These are phyloP conservation scores for Crithidia thermophila DNA, from an alignment of 208 protist species.

Conservation along the genomic window DNA sequence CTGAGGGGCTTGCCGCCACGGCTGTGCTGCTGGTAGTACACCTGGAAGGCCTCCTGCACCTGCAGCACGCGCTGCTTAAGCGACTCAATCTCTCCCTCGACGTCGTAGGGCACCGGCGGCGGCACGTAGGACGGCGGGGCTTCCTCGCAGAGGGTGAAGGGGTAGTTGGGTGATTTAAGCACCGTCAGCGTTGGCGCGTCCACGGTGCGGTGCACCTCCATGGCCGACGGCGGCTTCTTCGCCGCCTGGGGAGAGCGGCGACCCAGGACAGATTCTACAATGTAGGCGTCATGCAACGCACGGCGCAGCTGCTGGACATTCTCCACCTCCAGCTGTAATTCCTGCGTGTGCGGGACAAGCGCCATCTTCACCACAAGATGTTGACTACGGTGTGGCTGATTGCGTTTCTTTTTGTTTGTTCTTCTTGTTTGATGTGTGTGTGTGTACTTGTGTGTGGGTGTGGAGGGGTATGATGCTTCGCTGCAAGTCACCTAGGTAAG, in stretches of 20 bases:
- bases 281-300: conserved; percentile 50
- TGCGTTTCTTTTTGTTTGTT: too few relatives aligned
- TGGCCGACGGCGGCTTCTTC: conserved; percentile 14
- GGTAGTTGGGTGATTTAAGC: conserved; percentile 80
- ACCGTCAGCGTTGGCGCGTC: conserved; percentile 61
- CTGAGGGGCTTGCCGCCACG: conserved; percentile 15
- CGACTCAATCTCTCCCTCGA: conserved; percentile 54
- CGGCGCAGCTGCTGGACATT: conserved; percentile 49
- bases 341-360: conserved; percentile 36
- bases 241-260: background rate
- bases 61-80: conserved; percentile 57
- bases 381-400: too few relatives aligned
- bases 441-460: conserved; percentile 1
- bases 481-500: too few relatives aligned
- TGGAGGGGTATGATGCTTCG: too few relatives aligned
- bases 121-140: conserved; percentile 77
- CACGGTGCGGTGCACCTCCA: conserved; percentile 63
- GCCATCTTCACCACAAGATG: conserved; percentile 33
- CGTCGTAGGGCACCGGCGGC: conserved; percentile 77
- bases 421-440: background rate
- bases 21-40: conserved; percentile 25
- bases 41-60: conserved; percentile 60
- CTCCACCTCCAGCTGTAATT: conserved; percentile 41
- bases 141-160: conserved; percentile 82
- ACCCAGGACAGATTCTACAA: conserved; percentile 27